Conservation (phyloP, 1,284 basidiomycete species). For the Trametes polyzona region DNA sequence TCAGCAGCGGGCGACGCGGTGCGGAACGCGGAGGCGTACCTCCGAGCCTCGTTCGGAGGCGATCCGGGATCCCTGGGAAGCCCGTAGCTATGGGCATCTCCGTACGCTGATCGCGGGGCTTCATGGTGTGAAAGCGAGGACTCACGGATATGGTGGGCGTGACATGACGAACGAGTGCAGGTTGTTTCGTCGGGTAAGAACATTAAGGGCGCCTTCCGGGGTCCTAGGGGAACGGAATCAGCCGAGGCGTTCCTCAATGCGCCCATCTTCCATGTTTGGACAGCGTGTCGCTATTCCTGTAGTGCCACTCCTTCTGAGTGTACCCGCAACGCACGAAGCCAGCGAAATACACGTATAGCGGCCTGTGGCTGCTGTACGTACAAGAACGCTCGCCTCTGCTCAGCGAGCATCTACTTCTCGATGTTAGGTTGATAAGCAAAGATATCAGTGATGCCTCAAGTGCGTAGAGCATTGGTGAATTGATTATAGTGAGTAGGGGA, state of each 20-base stretch:
- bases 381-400: too few species aligned
- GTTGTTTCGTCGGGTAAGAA: neutral
- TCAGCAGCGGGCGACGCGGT: conserved; percentile 15
- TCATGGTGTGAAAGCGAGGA: neutral
- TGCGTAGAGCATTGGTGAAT: too few species aligned
- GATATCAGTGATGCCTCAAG: too few species aligned
- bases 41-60: conserved; percentile 14
- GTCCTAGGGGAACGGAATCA: conserved; percentile 1
- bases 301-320: neutral
- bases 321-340: neutral
- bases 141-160: conserved; percentile 1
- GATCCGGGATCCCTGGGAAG: conserved; percentile 5
- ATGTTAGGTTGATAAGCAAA: too few species aligned
- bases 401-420: too few species aligned
- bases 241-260: neutral
- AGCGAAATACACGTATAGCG: neutral
- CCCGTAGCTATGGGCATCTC: conserved; percentile 11
- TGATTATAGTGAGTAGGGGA: too few species aligned
- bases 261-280: conserved; percentile 2
- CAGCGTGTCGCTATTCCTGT: neutral
- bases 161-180: neutral
- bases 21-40: conserved; percentile 18
- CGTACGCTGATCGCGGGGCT: conserved; percentile 7
- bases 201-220: neutral
- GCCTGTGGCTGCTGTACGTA: neutral